Evolutionary conservation across 805 yeast species (phyloP).

Genomic region (Barnettozyma sp.): DNA sequence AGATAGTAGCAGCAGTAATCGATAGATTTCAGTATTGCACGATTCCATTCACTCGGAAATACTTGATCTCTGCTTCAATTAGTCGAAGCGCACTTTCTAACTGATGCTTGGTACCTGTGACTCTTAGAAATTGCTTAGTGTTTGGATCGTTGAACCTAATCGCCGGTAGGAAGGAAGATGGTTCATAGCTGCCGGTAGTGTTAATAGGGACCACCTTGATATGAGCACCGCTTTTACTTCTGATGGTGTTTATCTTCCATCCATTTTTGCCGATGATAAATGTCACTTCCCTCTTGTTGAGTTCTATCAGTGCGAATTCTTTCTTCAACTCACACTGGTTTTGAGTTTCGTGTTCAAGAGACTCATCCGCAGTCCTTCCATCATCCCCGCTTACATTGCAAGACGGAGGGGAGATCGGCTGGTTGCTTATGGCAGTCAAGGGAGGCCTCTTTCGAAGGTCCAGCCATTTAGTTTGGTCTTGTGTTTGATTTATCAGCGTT

Average conservation of each 20-base stretch:
- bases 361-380: neutral
- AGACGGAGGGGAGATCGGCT: no score
- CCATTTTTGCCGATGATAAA: conserved; percentile 41
- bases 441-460: no score
- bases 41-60: conserved; percentile 14
- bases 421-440: no score
- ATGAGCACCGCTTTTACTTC: conserved; percentile 30
- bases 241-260: conserved; percentile 28
- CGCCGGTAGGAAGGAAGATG: no score
- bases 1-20: no score
- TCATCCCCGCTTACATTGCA: neutral
- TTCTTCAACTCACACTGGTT: neutral
- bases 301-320: conserved; percentile 10
- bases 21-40: conserved; percentile 6
- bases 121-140: conserved; percentile 25
- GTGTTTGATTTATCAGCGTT: neutral
- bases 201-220: conserved; percentile 34
- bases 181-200: no score
- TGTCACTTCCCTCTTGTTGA: conserved; percentile 31
- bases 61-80: conserved; percentile 23
- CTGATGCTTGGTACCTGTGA: conserved; percentile 26
- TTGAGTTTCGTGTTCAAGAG: neutral
- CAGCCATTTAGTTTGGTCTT: no score
- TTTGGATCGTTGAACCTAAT: conserved; percentile 5
- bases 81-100: conserved; percentile 23